These are phyloP conservation scores for Fusarium sp. DNA, from an alignment of 2,329 filamentous ascomycete species.

Conservation along the genomic window DNA sequence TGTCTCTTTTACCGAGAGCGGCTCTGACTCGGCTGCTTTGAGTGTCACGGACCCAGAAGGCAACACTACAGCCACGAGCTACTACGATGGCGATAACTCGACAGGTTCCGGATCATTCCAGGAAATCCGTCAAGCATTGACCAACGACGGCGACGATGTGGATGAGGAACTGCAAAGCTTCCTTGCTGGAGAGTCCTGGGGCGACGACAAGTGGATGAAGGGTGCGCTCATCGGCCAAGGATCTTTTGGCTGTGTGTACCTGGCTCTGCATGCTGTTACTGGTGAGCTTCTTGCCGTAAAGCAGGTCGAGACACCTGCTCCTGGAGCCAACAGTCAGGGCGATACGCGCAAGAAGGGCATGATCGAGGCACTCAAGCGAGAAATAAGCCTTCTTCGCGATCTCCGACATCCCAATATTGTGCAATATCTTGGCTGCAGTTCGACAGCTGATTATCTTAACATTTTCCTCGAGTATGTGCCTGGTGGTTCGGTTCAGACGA, in stretches of 20 bases:
- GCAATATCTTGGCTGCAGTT: slow-evolving; percentile 95
- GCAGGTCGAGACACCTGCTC: slow-evolving; percentile 90
- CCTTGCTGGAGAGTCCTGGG: slow-evolving; percentile 91
- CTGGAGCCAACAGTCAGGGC: slow-evolving; percentile 80
- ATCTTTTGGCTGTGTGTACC: slow-evolving; percentile 94
- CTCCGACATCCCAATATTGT: slow-evolving; percentile 97
- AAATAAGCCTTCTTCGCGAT: slow-evolving; percentile 93
- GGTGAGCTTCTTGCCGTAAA: slow-evolving; percentile 98
- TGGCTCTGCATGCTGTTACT: slow-evolving; percentile 94
- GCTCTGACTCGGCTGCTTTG: slow-evolving; percentile 75
- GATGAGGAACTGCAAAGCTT: slow-evolving; percentile 93
- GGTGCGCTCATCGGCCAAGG: slow-evolving; percentile 96
- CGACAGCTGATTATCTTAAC: slow-evolving; percentile 90
- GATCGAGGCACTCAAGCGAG: slow-evolving; percentile 96
- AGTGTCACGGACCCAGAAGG: slow-evolving; percentile 83
- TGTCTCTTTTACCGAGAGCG: slow-evolving; percentile 85
- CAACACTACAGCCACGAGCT: slow-evolving; percentile 77
- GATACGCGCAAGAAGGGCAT: slow-evolving; percentile 96
- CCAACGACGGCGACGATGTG: slow-evolving; percentile 89
- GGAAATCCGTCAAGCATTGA: slow-evolving; percentile 85
- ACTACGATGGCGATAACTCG: slow-evolving; percentile 83
- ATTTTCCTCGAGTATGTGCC: slow-evolving; percentile 99
- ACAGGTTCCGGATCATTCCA: slow-evolving; percentile 80
- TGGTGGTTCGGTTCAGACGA: slow-evolving; percentile 95
- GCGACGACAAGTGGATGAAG: slow-evolving; percentile 99